These are phyloP conservation scores for Boletellus sp. DNA, from an alignment of 1,284 basidiomycete species.

Conservation along the genomic window DNA sequence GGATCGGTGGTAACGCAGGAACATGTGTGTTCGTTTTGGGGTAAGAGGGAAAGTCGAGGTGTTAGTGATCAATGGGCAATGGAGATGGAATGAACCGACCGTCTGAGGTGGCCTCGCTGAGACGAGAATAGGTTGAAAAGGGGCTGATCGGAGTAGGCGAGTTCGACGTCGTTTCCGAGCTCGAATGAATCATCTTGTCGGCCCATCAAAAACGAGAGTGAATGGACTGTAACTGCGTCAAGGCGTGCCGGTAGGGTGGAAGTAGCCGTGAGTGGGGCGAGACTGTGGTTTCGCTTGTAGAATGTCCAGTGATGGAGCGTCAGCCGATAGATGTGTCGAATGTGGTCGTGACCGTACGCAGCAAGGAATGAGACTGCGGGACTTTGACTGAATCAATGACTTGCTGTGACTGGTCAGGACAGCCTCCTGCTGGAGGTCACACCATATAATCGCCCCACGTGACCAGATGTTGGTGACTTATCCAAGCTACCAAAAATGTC, in stretches of 20 bases:
- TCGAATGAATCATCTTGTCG: constrained; percentile 4
- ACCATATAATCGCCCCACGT: not conserved
- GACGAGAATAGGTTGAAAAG: constrained; percentile 31
- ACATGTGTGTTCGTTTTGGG: not conserved
- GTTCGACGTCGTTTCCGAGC: constrained; percentile 17
- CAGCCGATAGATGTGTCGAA: not conserved
- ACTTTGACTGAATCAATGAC: not conserved
- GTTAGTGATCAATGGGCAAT: constrained; percentile 2
- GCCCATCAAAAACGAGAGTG: constrained; percentile 3
- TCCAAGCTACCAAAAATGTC: no score
- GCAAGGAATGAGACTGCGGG: not conserved
- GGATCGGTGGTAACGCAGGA: constrained; percentile 8
- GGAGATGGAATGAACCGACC: constrained; percentile 35
- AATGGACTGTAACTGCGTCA: not conserved
- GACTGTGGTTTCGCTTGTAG: no score
- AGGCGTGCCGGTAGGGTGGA: not conserved
- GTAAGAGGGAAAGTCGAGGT: not conserved
- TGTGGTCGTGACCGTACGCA: not conserved
- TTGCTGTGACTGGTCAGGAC: constrained; percentile 1
- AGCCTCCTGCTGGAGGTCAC: not conserved
- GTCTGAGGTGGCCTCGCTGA: constrained; percentile 68
- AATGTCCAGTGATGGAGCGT: no score
- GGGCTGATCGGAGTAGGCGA: constrained; percentile 27
- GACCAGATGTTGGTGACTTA: not conserved
- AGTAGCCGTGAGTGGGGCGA: not conserved